Base-by-base conservation (phyloP, 139 green algal species). In the Picochlorum sp. region DNA sequence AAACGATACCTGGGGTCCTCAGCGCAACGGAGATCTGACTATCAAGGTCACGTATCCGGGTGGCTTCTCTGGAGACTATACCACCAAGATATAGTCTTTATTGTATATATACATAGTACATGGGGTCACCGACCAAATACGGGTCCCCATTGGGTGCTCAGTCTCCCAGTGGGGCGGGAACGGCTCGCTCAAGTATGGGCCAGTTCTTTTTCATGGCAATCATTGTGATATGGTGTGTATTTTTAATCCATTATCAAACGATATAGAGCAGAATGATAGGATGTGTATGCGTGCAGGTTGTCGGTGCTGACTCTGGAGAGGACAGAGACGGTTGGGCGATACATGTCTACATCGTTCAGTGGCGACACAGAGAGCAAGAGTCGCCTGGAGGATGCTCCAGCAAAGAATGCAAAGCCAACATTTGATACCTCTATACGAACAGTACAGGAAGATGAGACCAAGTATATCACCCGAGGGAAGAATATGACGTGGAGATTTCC, bases 401-500 rank as follows among this genome's bases (percentile, higher is more conserved):
- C 8, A 41, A 9, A 41, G 34, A 41, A 41, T 41, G 8, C 8
- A 41, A 9, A 11, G 34, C 34, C 34, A 41, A 41, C 8, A 41
- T 41, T 41, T 41, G 8, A 41, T 41, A 41, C 34, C 0, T 41
- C 34, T 41, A 11, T 41, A 41, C 34, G 34, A 7, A 11, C 5
- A 41, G 34, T 41, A 41, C 34, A 41, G 34, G 34, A 13, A 41
- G 34, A 20, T 26, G n/a, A 21, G 2, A 54, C 47, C 1, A 54
- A 54, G 47, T 54, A 21, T 54, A 9, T 54, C 13, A 54, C 47
- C 15, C 11, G n/a, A 54, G 47, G 47, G n/a, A 54, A 54, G 15
- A 54, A 54, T 21, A 20, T 54, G 47, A 26, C 47, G 1, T 54
- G 47, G 47, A 54, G 58, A 1, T 65, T 65, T 65, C 16, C 41